Base-by-base conservation (phyloP, 345 rosid genomes). In the Moringa oleifera region DNA sequence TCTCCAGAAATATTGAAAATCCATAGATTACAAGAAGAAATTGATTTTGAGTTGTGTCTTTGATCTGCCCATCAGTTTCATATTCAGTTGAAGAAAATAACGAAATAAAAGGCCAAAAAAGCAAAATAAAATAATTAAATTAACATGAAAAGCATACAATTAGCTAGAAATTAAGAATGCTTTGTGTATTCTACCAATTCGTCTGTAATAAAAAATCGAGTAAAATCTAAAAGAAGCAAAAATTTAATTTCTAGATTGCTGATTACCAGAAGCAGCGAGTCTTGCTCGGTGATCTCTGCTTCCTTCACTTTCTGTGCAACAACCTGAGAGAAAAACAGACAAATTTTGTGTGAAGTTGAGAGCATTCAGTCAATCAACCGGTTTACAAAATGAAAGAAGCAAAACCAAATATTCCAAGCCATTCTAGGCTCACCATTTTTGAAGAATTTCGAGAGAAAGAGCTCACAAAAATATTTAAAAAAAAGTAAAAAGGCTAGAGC, bases 211-310 rank as follows among this genome's bases (percentile, higher is more conserved):
- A 50, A 55, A 36, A 19, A 51, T 63, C 24, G 52, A 31, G 17
- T 64, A n/a, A 33, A 33, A 21, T 33, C 41, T 24, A 7, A 23
- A 60, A 61, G 31, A 8, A 41, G 47, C 24, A 15, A 37, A 20
- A 37, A 51, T 58, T 58, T 62, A 46, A 49, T 22, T 18, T 37
- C n/a, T n/a, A 17, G 67, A 54, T 31, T 15, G 47, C 10, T 21
- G 50, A 58, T 71, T 81, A 95, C 97, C 88, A 95, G 84, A 61
- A 91, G 99, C 65, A 95, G 95, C n/a, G 96, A 95, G 74, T 91
- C 93, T 81, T 91, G 97, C 68, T 91, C 96, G 6, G 96, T 91
- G 79, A 95, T 91, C 83, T 89, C 93, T 11, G 97, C 79, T 80
- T 95, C 95, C 58, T 87, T 95, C 63, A 88, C 75, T 67, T 87